A percentile compares a stretch with the other conserved stretches of the same genome.
Evolutionary conservation across 1,139 yeast genomes (phyloP).

Genomic region (Suhomyces kunorum): DNA sequence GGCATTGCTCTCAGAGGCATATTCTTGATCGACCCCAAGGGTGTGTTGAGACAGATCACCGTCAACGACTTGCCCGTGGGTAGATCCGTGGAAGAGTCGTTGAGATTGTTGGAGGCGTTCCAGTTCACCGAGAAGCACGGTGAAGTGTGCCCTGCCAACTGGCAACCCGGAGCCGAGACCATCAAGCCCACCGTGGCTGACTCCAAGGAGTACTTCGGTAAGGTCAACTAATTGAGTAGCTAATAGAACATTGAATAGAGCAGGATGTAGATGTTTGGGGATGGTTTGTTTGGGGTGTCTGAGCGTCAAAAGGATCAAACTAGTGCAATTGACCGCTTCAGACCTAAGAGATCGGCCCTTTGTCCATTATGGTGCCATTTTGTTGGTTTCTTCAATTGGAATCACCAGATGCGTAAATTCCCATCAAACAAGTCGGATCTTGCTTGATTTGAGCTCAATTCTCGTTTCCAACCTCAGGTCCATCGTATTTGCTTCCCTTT

Average conservation of each 20-base stretch:
- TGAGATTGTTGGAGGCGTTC: constrained; percentile 97
- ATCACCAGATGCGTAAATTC: too few relatives aligned
- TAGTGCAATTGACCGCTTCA: too few relatives aligned
- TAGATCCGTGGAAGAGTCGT: constrained; percentile 95
- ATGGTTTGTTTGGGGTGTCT: too few relatives aligned
- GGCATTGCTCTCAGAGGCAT: constrained; percentile 98
- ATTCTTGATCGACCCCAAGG: constrained; percentile 96
- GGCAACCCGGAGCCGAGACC: constrained; percentile 97
- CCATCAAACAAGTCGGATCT: too few relatives aligned
- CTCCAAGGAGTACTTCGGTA: constrained; percentile 79
- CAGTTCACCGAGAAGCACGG: constrained; percentile 98
- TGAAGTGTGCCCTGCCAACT: constrained; percentile 99
- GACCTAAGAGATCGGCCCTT: too few relatives aligned
- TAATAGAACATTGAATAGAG: neutral
- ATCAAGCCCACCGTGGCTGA: constrained; percentile 83
- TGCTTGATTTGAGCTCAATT: too few relatives aligned
- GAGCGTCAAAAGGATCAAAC: too few relatives aligned
- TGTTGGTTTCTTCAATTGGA: neutral
- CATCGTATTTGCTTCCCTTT: too few relatives aligned
- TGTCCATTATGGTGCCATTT: too few relatives aligned
- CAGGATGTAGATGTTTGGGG: too few relatives aligned
- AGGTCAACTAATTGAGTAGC: constrained; percentile 41
- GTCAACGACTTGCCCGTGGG: constrained; percentile 98
- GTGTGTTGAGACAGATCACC: constrained; percentile 91
- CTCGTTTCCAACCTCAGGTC: too few relatives aligned